Conservation (phyloP, 805 yeast genomes). For the Cyberlindnera galapagoensis region DNA sequence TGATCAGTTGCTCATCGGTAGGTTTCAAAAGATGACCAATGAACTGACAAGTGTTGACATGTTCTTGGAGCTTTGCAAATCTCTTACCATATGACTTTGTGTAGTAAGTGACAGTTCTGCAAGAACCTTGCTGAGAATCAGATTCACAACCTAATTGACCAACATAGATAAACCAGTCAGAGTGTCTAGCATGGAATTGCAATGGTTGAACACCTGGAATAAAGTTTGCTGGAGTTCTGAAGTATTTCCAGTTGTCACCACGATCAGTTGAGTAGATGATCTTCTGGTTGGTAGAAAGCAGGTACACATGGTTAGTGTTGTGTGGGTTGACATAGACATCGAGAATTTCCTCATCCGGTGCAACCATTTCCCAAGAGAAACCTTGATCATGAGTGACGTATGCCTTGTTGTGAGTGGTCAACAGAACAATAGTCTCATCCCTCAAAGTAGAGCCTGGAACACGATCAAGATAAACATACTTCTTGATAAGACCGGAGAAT, state of each 20-base stretch:
- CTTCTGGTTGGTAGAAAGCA: conserved; percentile 20
- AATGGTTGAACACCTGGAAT: conserved; percentile 43
- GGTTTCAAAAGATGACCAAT: conserved; percentile 47
- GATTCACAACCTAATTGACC: conserved; percentile 52
- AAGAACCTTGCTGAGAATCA: conserved; percentile 26
- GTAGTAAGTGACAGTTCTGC: conserved; percentile 52
- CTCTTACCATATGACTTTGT: conserved; percentile 63
- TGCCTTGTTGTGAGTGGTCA: conserved; percentile 44
- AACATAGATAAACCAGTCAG: conserved; percentile 59
- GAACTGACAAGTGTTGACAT: conserved; percentile 59
- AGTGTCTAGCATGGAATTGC: conserved; percentile 54
- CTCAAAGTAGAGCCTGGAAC: conserved; percentile 30
- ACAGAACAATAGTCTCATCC: conserved; percentile 61
- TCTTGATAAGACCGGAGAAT: conserved; percentile 47
- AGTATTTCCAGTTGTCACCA: conserved; percentile 43
- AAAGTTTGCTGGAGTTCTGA: conserved; percentile 44
- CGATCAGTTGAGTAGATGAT: conserved; percentile 63
- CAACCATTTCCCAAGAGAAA: conserved; percentile 24
- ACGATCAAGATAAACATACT: conserved; percentile 54
- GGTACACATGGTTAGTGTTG: conserved; percentile 40
- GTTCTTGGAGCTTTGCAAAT: conserved; percentile 48
- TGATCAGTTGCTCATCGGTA: conserved; percentile 45
- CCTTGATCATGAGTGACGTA: conserved; percentile 58
- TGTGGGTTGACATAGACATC: conserved; percentile 59
- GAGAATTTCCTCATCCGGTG: conserved; percentile 35